Conservation (phyloP, 1,284 basidiomycete genomes). For the Ceratobasidium sp. region DNA sequence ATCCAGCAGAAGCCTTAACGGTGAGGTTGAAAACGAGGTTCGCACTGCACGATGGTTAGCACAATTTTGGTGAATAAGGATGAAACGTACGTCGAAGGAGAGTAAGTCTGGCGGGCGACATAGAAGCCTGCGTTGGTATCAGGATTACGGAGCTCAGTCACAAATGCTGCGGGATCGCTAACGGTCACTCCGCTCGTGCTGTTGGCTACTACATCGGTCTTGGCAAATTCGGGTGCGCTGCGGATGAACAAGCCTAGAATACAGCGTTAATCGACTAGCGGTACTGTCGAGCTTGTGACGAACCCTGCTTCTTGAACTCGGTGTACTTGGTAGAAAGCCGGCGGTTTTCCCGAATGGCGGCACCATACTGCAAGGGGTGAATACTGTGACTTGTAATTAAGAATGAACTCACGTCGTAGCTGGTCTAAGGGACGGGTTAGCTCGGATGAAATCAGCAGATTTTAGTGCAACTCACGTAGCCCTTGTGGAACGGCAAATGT, state of each 20-base stretch:
- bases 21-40: slow-evolving; percentile 35
- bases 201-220: slow-evolving; percentile 74
- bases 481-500: slow-evolving; percentile 67
- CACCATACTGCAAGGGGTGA: slow-evolving; percentile 45
- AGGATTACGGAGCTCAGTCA: slow-evolving; percentile 68
- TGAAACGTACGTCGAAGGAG: slow-evolving; percentile 65
- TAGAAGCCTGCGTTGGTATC: slow-evolving; percentile 70
- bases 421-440: slow-evolving; percentile 47
- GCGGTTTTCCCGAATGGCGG: slow-evolving; percentile 67
- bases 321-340: slow-evolving; percentile 70
- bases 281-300: neutral
- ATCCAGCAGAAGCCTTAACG: slow-evolving; percentile 46
- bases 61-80: neutral
- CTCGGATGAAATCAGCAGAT: neutral
- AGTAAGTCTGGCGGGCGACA: slow-evolving; percentile 68
- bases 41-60: slow-evolving; percentile 23
- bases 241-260: slow-evolving; percentile 62
- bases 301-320: slow-evolving; percentile 73
- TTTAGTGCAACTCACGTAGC: slow-evolving; percentile 51
- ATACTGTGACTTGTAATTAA: neutral
- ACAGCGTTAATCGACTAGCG: neutral
- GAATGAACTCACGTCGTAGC: slow-evolving; percentile 52
- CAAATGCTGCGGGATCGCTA: slow-evolving; percentile 61
- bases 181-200: slow-evolving; percentile 59
- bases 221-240: slow-evolving; percentile 73